Evolutionary conservation across 345 rosid species (phyloP), one percentile per base, ranked within the genome.

Genomic region (Heritiera littoralis): DNA sequence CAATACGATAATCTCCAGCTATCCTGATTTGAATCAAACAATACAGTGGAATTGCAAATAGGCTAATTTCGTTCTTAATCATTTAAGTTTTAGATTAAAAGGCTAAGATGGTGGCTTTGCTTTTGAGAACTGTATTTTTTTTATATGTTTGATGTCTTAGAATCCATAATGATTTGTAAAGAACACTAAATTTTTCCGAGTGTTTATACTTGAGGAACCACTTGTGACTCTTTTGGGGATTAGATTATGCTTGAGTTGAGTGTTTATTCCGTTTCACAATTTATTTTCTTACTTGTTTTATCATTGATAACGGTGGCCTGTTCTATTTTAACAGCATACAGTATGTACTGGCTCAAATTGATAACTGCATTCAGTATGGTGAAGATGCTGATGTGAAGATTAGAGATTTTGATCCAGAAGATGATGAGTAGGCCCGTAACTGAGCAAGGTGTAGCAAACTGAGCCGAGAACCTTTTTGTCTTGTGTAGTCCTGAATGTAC

Each of bases 361-460:
- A 94, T 84, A 82, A 70, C 75, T 85, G 93, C 84, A 96, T 92
- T 78, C 96, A 89, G 87, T 94, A 83, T 68, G 99, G 95, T 54
- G 99, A 96, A 92, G 99, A 92, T 38, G 95, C 97, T 9, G 98
- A 94, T 43, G 95, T 96, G 71, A 96, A 94, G 84, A 85, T 96
- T 64, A 92, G 75, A 86, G 99, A 92, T 85, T 86, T 91, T 14
- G 93, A 89, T 82, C 88, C 88, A 0, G 91, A 88, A 18, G 94
- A 90, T 60, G 92, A 89, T 76, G 89, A 84, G n/a, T 86, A 80
- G 67, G 52, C 35, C 17, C 40, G 56, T 40, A 30, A n/a, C 11
- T 54, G 63, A 6, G 9, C 8, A 70, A 23, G 32, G 11, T 15
- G 3, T 51, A 35, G 1, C n/a, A 12, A 30, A 3, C 38, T 71